Conservation (phyloP, 306 rosid genomes). For the Citrullus colocynthis region DNA sequence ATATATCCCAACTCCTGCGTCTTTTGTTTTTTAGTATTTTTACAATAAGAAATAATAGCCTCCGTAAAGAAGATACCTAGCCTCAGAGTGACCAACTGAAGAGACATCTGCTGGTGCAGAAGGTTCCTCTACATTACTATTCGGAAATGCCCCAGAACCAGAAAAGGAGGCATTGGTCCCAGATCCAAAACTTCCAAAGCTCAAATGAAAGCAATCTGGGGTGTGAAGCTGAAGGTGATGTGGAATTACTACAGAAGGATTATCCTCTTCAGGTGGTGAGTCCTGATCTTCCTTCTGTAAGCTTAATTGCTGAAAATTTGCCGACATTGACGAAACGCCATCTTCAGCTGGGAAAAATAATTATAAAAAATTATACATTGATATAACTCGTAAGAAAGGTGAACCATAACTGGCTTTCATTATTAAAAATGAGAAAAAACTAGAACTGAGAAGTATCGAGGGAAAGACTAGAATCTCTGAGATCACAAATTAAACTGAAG, state of each 20-base stretch:
- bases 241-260: constrained; percentile 79
- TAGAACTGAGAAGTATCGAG: background rate
- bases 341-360: constrained; percentile 43
- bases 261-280: constrained; percentile 54
- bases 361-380: background rate
- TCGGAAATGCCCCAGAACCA: constrained; percentile 31
- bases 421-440: background rate
- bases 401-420: background rate
- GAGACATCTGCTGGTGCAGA: constrained; percentile 54
- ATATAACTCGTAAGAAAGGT: background rate
- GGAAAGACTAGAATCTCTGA: background rate
- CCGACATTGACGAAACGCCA: constrained; percentile 47
- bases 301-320: constrained; percentile 63
- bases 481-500: background rate
- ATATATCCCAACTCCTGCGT: background rate
- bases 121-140: constrained; percentile 58
- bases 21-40: background rate
- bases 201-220: constrained; percentile 84
- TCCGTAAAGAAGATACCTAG: constrained; percentile 31
- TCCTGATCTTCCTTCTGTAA: constrained; percentile 49
- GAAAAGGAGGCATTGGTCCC: constrained; percentile 28
- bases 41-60: background rate
- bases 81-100: constrained; percentile 50
- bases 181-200: constrained; percentile 97
- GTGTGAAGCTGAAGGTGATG: constrained; percentile 84